Base-by-base conservation (phyloP, 169 alveolate genomes). In the Eimeria acervulina region DNA sequence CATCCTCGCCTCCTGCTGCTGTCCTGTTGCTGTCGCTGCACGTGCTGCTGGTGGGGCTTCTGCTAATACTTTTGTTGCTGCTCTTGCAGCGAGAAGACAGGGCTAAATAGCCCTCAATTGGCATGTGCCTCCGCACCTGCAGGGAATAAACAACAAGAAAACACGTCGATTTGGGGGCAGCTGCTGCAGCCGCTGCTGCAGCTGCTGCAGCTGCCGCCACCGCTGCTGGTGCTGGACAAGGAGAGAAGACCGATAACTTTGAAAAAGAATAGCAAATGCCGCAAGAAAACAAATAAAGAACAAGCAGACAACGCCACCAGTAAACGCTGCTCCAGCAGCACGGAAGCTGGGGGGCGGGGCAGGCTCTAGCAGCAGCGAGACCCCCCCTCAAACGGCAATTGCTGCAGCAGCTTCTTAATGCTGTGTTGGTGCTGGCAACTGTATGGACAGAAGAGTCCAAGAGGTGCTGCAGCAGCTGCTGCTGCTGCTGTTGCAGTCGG, bases 91-190 rank as follows among this genome's bases (percentile, higher is more conserved):
- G 26, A 33, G 52, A 31, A 72, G 84, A 72, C 84, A 21, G 26
- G 52, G 84, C 80, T 31, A 19, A 15, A 40, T 33, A n/a, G 8
- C 55, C 51, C 55, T 15, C 84, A 72, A 72, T 13, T 5, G 36
- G 89, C 89, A 80, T 80, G 61, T 47, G 89, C 44, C 89, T 40
- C 68, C 40, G 21, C 89, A 80, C 89, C 89, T 80, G 89, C 89
- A 80, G 68, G 68, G 33, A 63, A 40, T 42, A 44, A 47, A 80
- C 68, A 80, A 80, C 38, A 26, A 19, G 40, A 47, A 42, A 23
- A 42, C 44, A 31, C 68, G 38, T 40, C 89, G 89, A 80, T 47
- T 12, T 80, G 31, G 21, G 6, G 74, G 66, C 66, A 12, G 68
- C 66, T 80, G 89, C 89, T 80, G 59, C 89, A n/a, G 59, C 66